A percentile compares a stretch with the other conserved stretches of the same genome.
phyloP scores from a whole-genome alignment of 768 basidiomycete species.

The Polyporus arcularius region DNA sequence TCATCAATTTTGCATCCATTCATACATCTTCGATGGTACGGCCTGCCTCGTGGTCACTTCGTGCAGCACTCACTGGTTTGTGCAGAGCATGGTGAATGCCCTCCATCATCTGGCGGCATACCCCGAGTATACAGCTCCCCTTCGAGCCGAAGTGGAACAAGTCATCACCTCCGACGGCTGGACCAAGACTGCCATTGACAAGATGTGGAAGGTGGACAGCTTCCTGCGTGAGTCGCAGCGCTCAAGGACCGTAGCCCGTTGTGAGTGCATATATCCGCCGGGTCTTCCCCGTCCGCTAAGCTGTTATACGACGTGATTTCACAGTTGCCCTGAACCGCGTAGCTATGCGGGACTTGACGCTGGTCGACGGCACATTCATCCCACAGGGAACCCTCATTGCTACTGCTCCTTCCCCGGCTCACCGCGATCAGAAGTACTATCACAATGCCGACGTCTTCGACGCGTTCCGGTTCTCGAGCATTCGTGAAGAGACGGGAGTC shows the following conservation, averaged over 20 bases:
- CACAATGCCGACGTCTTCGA: slow-evolving; percentile 40
- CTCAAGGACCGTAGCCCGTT: slow-evolving; percentile 16
- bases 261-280: slow-evolving; percentile 10
- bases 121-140: slow-evolving; percentile 26
- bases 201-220: slow-evolving; percentile 37
- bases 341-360: slow-evolving; percentile 39
- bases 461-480: slow-evolving; percentile 39
- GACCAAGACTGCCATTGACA: slow-evolving; percentile 30
- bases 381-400: slow-evolving; percentile 40
- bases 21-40: slow-evolving; percentile 31
- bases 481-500: slow-evolving; percentile 24
- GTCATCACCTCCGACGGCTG: slow-evolving; percentile 32
- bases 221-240: slow-evolving; percentile 38
- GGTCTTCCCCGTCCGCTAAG: neutral
- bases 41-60: neutral
- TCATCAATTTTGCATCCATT: slow-evolving; percentile 35
- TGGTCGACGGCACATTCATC: slow-evolving; percentile 45
- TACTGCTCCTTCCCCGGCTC: slow-evolving; percentile 31
- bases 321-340: slow-evolving; percentile 30
- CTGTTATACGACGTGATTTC: too few species aligned
- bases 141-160: slow-evolving; percentile 36
- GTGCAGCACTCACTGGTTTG: neutral
- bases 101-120: slow-evolving; percentile 32
- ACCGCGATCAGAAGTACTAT: slow-evolving; percentile 34
- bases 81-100: slow-evolving; percentile 30